Base-by-base conservation (phyloP, 129 eudicot genomes). In the Dittrichia graveolens region DNA sequence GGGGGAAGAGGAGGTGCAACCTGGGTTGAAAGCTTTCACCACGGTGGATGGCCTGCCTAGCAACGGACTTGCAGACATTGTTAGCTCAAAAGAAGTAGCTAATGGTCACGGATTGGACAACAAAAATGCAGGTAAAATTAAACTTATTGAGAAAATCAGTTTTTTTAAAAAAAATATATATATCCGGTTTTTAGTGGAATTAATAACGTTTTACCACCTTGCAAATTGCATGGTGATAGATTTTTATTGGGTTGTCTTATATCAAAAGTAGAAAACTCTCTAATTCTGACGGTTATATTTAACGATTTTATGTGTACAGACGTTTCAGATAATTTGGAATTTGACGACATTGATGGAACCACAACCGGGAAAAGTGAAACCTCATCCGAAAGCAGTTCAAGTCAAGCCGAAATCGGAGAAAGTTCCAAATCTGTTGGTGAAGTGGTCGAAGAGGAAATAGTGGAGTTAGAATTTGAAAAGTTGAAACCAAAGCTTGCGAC, bases 391-490 rank as follows among this genome's bases (percentile, higher is more conserved):
- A 35, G 11, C 65, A 35, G 3, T 48, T 16, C 7, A 40, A 31
- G 15, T 9, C 65, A 49, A 34, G 48, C 15, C 40, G 80, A 56
- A 48, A 53, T 57, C 2, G 76, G 71, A 40, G 76, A 61, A 49
- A 40, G 81, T 71, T 77, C 65, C 14, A 41, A 42, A 44, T 11
- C 12, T 49, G 15, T 11, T 55, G 80, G 69, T 69, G 78, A 76
- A 63, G 55, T 62, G 24, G 80, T 79, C 3, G 85, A 80, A 39
- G 85, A 85, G 48, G 95, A 89, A 73, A 56, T 74, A 0, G 73
- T 85, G 5, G 87, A 77, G 72, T 44, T 89, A 8, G 87, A 89
- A 54, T 85, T 89, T 35, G 84, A 86, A 69, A 89, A 81, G 76
- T 85, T 79, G 47, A 71, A 76, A 4, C 71, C 65, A 65, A 82